Conservation (phyloP, 257 asterid genomes). For the Solanum chilense region DNA sequence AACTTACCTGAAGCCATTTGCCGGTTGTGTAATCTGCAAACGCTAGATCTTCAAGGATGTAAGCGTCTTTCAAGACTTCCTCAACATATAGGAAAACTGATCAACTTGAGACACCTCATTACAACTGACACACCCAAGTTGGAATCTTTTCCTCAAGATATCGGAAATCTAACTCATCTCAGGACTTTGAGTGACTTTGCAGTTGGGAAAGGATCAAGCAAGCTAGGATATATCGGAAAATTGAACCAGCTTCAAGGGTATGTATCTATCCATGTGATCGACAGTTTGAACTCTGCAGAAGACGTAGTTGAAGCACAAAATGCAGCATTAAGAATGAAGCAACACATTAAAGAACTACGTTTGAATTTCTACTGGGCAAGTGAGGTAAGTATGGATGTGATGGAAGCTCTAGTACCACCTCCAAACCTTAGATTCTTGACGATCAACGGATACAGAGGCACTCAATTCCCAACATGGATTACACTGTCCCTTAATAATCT, state of each 20-base stretch:
- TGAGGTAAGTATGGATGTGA: neutral
- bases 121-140: neutral
- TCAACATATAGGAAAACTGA: slow-evolving; percentile 7
- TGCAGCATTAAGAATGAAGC: slow-evolving; percentile 9
- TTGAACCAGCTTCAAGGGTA: neutral
- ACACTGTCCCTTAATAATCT: slow-evolving; percentile 2
- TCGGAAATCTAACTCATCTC: neutral
- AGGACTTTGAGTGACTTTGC: neutral
- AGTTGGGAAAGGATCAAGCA: neutral
- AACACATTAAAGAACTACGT: neutral
- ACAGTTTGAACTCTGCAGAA: neutral
- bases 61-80: slow-evolving; percentile 1
- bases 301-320: neutral
- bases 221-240: neutral
- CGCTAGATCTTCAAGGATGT: slow-evolving; percentile 5
- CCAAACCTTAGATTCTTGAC: neutral
- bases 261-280: neutral
- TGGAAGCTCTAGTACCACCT: slow-evolving; percentile 10
- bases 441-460: neutral
- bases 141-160: neutral
- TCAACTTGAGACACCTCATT: slow-evolving; percentile 11
- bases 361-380: neutral
- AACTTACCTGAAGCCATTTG: slow-evolving; percentile 15
- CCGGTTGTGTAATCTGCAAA: slow-evolving; percentile 8
- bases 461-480: slow-evolving; percentile 11